phyloP scores from a whole-genome alignment of 1,139 yeast species.

The Sugiyamaella castrensis region DNA sequence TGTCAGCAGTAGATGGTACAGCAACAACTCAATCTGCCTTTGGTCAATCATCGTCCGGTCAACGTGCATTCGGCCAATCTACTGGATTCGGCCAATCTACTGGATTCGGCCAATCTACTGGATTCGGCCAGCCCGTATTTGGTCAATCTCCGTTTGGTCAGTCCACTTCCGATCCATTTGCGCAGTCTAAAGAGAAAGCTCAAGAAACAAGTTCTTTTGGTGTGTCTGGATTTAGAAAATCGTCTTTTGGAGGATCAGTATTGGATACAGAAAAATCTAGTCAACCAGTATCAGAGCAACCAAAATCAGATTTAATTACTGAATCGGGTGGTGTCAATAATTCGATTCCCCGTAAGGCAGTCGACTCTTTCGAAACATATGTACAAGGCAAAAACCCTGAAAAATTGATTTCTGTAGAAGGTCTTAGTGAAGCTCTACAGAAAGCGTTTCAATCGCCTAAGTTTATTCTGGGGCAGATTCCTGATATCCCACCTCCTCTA shows the following conservation, averaged over 20 bases:
- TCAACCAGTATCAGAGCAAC: background rate
- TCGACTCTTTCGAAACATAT: constrained; percentile 6
- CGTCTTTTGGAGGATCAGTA: background rate
- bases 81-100: too few species aligned
- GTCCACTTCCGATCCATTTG: constrained; percentile 13
- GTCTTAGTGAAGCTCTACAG: constrained; percentile 44
- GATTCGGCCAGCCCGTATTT: constrained; percentile 28
- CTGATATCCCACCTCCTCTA: constrained; percentile 77
- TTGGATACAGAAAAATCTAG: background rate
- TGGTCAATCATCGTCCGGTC: constrained; percentile 13
- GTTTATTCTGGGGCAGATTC: constrained; percentile 67
- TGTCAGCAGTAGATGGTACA: background rate
- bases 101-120: too few species aligned
- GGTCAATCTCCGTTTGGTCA: constrained; percentile 26
- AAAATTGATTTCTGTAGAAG: constrained; percentile 37
- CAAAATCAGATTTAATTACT: background rate
- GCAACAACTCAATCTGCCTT: too few species aligned
- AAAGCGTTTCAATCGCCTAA: constrained; percentile 49
- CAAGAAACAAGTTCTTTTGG: background rate
- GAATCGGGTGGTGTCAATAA: background rate
- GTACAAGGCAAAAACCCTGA: constrained; percentile 41
- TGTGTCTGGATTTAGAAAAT: background rate
- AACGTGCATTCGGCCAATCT: constrained; percentile 8
- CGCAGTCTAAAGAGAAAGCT: background rate
- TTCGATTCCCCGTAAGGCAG: background rate